A percentile compares a stretch with the other conserved stretches of the same genome.
Conservation (phyloP, 371 early-diverging fungal species). For the Mortierella sp. region DNA sequence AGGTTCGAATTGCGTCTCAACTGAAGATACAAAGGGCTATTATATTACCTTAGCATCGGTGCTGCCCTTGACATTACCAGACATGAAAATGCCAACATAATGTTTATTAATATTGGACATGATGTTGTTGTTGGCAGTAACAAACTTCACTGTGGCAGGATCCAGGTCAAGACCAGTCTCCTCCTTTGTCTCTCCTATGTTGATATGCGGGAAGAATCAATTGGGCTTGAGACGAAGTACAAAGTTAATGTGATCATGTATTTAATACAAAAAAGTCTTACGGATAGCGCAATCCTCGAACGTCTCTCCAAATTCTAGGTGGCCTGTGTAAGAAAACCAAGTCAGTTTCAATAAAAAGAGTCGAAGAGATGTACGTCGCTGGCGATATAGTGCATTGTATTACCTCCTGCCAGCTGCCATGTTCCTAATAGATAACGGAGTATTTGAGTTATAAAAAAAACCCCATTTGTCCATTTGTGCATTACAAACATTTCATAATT, state of each 20-base stretch:
- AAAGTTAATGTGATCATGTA: not conserved
- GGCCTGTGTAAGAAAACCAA: slow-evolving; percentile 46
- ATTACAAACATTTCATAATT: not conserved
- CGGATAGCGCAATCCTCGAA: slow-evolving; percentile 72
- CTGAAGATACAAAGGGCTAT: not conserved
- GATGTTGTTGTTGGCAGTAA: slow-evolving; percentile 70
- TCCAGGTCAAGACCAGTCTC: slow-evolving; percentile 67
- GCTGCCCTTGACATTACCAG: slow-evolving; percentile 49
- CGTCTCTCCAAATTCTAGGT: slow-evolving; percentile 71
- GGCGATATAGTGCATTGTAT: not conserved
- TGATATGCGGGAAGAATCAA: not conserved
- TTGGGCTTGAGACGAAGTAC: no score
- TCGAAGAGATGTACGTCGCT: not conserved
- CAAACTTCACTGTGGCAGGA: slow-evolving; percentile 48
- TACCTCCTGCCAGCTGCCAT: slow-evolving; percentile 72
- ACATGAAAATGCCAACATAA: slow-evolving; percentile 76
- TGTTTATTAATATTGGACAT: slow-evolving; percentile 67
- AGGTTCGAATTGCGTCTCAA: not conserved
- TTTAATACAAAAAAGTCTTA: slow-evolving; percentile 14
- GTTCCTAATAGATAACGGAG: slow-evolving; percentile 43
- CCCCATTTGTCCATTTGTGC: no score
- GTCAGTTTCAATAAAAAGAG: not conserved
- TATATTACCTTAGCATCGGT: slow-evolving; percentile 21
- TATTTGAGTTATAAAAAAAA: not conserved
- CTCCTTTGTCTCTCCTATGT: slow-evolving; percentile 66